These are phyloP conservation scores for Aspergillus steynii DNA, from an alignment of 495 filamentous ascomycete genomes.

Conservation along the genomic window DNA sequence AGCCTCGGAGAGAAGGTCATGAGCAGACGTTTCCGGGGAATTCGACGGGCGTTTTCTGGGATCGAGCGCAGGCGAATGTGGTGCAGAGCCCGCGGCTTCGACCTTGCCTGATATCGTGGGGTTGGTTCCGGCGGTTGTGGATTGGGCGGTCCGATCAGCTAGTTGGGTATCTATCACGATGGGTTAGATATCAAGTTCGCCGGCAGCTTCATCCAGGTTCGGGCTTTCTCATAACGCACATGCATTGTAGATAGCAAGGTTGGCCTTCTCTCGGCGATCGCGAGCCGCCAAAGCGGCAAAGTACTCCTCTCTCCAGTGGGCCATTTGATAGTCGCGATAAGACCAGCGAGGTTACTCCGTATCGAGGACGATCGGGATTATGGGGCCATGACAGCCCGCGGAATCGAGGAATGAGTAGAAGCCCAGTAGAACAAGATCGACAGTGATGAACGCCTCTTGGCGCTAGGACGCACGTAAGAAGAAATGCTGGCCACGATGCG, in stretches of 20 bases:
- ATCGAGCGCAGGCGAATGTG: slow-evolving; percentile 19
- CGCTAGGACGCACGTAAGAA: neutral
- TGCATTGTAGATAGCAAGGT: slow-evolving; percentile 54
- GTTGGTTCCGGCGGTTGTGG: slow-evolving; percentile 31
- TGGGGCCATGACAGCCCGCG: no score
- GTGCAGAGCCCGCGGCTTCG: slow-evolving; percentile 12
- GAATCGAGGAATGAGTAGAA: neutral
- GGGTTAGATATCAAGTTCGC: slow-evolving; percentile 1
- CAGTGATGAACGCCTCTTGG: neutral
- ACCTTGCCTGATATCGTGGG: slow-evolving; percentile 14
- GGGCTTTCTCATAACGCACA: slow-evolving; percentile 39
- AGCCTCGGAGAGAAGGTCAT: slow-evolving; percentile 48
- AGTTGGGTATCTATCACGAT: slow-evolving; percentile 61
- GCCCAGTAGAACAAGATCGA: neutral
- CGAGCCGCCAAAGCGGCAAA: slow-evolving; percentile 53
- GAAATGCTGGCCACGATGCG: neutral
- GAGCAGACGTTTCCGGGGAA: slow-evolving; percentile 23
- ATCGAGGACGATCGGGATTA: neutral
- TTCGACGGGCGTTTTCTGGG: slow-evolving; percentile 26
- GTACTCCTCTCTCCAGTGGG: slow-evolving; percentile 61
- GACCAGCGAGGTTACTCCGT: slow-evolving; percentile 12
- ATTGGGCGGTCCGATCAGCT: slow-evolving; percentile 65
- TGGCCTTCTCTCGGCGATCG: slow-evolving; percentile 59
- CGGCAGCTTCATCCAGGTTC: neutral
- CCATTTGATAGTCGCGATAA: slow-evolving; percentile 38